These are phyloP conservation scores for Erythrophleum fordii DNA, from an alignment of 306 rosid species.

Conservation along the genomic window DNA sequence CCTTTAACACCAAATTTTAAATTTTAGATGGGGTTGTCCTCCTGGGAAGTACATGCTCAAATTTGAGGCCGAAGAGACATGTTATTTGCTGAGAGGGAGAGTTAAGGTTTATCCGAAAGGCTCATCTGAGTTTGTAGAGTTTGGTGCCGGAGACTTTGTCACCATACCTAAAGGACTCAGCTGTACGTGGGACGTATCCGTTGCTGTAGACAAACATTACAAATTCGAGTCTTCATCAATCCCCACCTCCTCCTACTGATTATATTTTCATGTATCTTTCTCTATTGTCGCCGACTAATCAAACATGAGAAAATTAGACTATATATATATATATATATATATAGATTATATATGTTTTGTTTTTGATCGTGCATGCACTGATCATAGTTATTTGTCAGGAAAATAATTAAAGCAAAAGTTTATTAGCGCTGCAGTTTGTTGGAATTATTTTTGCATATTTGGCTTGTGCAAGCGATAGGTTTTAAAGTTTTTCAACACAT, in stretches of 20 bases:
- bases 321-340: no score
- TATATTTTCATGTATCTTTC: no score
- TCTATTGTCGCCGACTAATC: no score
- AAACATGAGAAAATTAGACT: no score
- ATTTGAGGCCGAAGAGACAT: slow-evolving; percentile 77
- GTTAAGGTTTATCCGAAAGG: slow-evolving; percentile 76
- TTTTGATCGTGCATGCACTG: no score
- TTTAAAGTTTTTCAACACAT: no score
- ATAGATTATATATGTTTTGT: no score
- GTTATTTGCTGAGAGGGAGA: slow-evolving; percentile 73
- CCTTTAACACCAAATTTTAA: not conserved
- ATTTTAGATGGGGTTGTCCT: slow-evolving; percentile 81
- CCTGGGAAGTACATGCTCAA: slow-evolving; percentile 80
- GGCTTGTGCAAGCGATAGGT: no score
- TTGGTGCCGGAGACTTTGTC: slow-evolving; percentile 85
- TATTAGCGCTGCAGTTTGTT: no score
- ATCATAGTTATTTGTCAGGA: no score
- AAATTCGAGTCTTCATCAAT: slow-evolving; percentile 62
- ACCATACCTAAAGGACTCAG: slow-evolving; percentile 76
- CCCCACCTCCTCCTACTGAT: slow-evolving; percentile 15
- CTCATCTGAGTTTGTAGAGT: slow-evolving; percentile 56
- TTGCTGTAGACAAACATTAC: slow-evolving; percentile 82
- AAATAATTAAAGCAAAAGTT: no score
- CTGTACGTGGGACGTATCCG: slow-evolving; percentile 86
- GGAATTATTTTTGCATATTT: no score